Evolutionary conservation across 352 stramenopile species (phyloP), one percentile per base, ranked within the genome.

Genomic region (Globisporangium takayamanum): DNA sequence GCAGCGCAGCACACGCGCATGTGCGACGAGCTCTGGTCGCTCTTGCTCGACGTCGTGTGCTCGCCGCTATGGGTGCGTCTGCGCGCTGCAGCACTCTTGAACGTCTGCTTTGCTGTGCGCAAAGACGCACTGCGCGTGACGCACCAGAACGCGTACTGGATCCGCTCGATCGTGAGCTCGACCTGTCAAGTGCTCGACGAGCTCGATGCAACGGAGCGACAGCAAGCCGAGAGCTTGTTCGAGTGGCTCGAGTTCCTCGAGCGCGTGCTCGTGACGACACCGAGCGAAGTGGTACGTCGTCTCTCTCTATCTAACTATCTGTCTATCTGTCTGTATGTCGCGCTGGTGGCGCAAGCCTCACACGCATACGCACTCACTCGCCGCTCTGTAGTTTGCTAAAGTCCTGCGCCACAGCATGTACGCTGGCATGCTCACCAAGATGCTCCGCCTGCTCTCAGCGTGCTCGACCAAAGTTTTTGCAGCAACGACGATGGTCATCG

Each of bases 381-480:
- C 47, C 49, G 26, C 1, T 12, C 50, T 50, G 10, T 45, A 78
- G 49, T 88, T 83, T 36, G 59, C 48, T 3, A 60, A 62, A 20
- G 74, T 80, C 6, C 72, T 83, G 26, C 60, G 63, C 16, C 67
- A 77, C 62, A 72, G 56, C 22, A 87, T 86, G 66, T 91, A 91
- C 59, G 68, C 62, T 10, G 64, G 71, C 3, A 78, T 91, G 70
- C 60, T 89, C 15, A 74, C 64, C 22, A 85, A 86, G 56, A 77
- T 91, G 73, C 66, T 91, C 28, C 63, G 75, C 25, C 37, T 88
- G 37, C 65, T 91, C 28, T 68, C 68, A 14, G 47, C 50, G 18
- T 84, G 76, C 65, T 88, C 77, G 22, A 89, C 78, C 18, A 70
- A 80, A 37, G 68, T 91, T 18, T 88, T 91, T 56, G 81, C 81